A percentile compares a stretch with the other conserved stretches of the same genome.
Conservation (phyloP, 2,329 filamentous ascomycete species). For the Cladobotryum mycophilum region DNA sequence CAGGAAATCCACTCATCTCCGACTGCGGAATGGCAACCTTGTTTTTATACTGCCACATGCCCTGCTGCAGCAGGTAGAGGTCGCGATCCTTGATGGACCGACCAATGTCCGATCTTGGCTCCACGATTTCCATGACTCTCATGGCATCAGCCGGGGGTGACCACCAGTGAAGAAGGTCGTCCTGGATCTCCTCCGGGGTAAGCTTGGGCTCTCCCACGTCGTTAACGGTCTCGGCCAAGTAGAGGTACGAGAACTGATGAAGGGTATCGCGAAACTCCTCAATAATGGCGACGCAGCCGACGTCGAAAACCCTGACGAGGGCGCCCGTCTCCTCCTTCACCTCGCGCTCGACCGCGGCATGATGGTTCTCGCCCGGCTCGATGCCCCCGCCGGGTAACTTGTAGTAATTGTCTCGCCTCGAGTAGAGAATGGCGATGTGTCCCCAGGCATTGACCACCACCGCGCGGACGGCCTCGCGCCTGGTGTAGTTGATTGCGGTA, state of each 20-base stretch:
- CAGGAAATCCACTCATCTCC: too few species aligned
- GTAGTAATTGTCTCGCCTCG: constrained; percentile 10
- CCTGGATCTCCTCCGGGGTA: constrained; percentile 9
- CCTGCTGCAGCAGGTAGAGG: too few species aligned
- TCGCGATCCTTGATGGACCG: too few species aligned
- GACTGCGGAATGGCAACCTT: too few species aligned
- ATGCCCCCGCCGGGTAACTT: constrained; percentile 14
- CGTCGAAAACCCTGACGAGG: background rate
- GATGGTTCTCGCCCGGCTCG: constrained; percentile 5
- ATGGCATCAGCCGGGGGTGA: background rate
- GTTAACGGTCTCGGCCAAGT: constrained; percentile 10
- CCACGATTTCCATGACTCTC: background rate
- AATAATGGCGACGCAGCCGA: constrained; percentile 7
- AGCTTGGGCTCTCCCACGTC: constrained; percentile 7
- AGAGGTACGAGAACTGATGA: constrained; percentile 13
- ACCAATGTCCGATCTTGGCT: too few species aligned
- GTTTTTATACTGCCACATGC: too few species aligned
- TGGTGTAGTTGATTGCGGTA: background rate
- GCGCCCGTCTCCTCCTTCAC: constrained; percentile 12
- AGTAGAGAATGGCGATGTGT: constrained; percentile 9
- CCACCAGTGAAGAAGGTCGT: constrained; percentile 10
- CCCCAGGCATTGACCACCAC: constrained; percentile 1
- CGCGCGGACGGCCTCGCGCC: constrained; percentile 9
- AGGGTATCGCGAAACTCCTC: constrained; percentile 12
- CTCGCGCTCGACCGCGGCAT: constrained; percentile 5